Base-by-base conservation (phyloP, 345 rosid species). In the Garcia nutans region DNA sequence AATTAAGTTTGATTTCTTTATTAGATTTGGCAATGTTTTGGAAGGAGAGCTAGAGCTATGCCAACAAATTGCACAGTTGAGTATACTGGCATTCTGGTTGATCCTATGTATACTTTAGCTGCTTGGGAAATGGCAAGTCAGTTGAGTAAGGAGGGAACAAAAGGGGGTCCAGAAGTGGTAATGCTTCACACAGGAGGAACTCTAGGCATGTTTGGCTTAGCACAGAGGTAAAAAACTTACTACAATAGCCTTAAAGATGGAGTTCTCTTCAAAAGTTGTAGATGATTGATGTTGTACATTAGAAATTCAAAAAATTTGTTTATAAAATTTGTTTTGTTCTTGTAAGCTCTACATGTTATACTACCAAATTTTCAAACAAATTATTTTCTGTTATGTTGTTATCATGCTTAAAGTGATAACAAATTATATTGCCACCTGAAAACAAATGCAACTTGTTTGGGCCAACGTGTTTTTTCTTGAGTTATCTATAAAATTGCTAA, bases 161-260 rank as follows among this genome's bases (percentile, higher is more conserved):
- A 74, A n/a, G n/a, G n/a, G n/a, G n/a, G n/a, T n/a, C n/a, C n/a
- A n/a, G n/a, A n/a, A 60, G 86, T 92, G 33, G 91, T 90, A 74
- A 89, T 92, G 97, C 92, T 92, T 82, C 97, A 91, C 83, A 90
- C 97, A 0, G 97, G 97, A 8, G 97, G 92, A 76, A 89, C 91
- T 0, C 94, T 92, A 8, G 97, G 94, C 76, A 79, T 91, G 89
- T 92, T 91, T 82, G 97, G 97, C 45, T 81, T 90, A 74, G 99
- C 96, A 20, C 96, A 91, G 81, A 88, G 97, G 89, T 95, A 87
- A 82, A 91, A 88, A 79, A 79, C 96, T 79, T 75, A 74, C 76
- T 93, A 91, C 78, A 12, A 47, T 60, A 74, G 10, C 37, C 82
- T 82, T 75, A 77, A 80, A 61, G 66, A 78, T 62, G 75, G 74